phyloP scores from a whole-genome alignment of 2,329 filamentous ascomycete species.

The Cladophialophora yegresii region DNA sequence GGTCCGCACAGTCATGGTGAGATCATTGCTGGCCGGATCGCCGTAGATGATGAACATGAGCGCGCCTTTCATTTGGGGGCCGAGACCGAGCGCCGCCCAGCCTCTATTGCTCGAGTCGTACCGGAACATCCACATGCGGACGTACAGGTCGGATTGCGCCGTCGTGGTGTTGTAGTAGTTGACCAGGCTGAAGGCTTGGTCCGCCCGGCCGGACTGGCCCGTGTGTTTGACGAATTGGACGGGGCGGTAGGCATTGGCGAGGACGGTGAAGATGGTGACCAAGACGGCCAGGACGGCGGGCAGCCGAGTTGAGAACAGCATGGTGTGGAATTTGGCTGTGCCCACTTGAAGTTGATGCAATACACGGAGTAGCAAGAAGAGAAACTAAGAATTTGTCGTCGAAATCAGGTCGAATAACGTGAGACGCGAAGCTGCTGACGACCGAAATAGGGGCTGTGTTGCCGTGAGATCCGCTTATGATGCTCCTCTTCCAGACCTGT shows the following conservation, averaged over 20 bases:
- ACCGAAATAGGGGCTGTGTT: background rate
- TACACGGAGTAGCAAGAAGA: background rate
- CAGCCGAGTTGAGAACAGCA: constrained; percentile 4
- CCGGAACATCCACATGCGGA: constrained; percentile 35
- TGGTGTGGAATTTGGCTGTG: background rate
- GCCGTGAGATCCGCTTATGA: background rate
- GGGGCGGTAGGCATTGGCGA: constrained; percentile 35
- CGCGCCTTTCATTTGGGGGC: constrained; percentile 35
- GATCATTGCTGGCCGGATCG: constrained; percentile 28
- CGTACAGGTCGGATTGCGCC: constrained; percentile 33
- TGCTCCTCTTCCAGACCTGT: background rate
- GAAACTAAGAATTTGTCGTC: background rate
- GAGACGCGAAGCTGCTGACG: background rate
- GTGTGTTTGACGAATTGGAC: constrained; percentile 38
- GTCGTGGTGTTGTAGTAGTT: constrained; percentile 36
- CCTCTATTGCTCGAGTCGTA: constrained; percentile 32
- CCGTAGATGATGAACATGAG: constrained; percentile 39
- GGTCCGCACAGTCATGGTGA: constrained; percentile 35
- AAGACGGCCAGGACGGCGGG: constrained; percentile 21
- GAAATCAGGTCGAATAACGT: background rate
- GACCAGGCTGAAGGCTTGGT: constrained; percentile 35
- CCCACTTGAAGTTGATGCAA: background rate
- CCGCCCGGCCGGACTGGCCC: constrained; percentile 32
- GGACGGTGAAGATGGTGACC: constrained; percentile 1
- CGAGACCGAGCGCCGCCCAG: constrained; percentile 36